Evolutionary conservation across 768 basidiomycete species (phyloP), one percentile per base, ranked within the genome.

Genomic region (Agrocybe pediades): DNA sequence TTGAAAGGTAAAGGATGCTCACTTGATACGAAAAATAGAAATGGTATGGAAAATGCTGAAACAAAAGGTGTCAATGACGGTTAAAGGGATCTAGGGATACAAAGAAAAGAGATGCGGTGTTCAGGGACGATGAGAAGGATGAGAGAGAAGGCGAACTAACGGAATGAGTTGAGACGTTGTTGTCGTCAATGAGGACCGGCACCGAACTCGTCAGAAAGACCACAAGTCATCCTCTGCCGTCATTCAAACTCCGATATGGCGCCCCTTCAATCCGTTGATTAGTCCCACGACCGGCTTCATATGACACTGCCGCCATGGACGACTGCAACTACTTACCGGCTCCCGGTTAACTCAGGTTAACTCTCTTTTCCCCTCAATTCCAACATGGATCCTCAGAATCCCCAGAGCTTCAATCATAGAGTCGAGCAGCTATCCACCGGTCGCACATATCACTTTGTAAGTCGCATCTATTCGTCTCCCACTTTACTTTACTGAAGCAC

Each of bases 371-470:
- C 23, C 53, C 45, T 51, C 30, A 48, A 36, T 51, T 53, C 44
- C 15, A 53, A 46, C n/a, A 79, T 79, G 78, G 72, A 80, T 51
- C 76, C 77, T 26, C 58, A 61, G 6, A 61, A 64, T 46, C 74
- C 75, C 54, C 62, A 64, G 20, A 71, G 69, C 60, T 87, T 87
- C 70, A 77, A 77, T 64, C 87, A 87, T 59, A 71, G 73, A 46
- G 74, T 67, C 2, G 77, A 78, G 52, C 59, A 41, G 20, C 74
- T 89, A 9, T 73, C 82, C 6, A 88, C 87, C 0, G 85, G 86
- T 3, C 72, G 79, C 29, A 75, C 73, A 6, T 90, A 90, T 60
- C 87, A 88, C 59, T 89, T 87, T 67, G 75, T 90, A 55, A 59
- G 61, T 62, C 16, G 15, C 33, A 19, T 46, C 46, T 29, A 27